Conservation (phyloP, 2,329 filamentous ascomycete genomes). For the Drechslerella coelobrocha region DNA sequence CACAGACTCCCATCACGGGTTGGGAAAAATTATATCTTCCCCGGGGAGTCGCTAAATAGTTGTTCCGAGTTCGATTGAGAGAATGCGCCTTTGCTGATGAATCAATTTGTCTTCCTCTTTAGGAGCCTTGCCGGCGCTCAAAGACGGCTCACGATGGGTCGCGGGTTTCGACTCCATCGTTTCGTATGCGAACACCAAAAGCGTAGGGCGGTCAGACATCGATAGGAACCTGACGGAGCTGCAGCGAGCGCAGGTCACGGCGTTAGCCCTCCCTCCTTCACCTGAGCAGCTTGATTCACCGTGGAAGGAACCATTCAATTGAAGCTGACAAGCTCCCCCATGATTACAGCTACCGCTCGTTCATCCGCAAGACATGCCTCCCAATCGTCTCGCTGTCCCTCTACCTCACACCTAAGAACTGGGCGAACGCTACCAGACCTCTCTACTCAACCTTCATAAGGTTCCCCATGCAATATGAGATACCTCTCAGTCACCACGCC, state of each 20-base stretch:
- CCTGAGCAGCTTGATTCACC: neutral
- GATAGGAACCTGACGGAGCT: slow-evolving; percentile 31
- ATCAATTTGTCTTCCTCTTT: slow-evolving; percentile 32
- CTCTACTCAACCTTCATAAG: slow-evolving; percentile 80
- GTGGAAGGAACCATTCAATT: neutral
- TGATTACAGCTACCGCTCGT: slow-evolving; percentile 59
- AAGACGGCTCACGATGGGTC: slow-evolving; percentile 64
- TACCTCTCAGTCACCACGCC: slow-evolving; percentile 75
- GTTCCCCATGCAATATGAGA: slow-evolving; percentile 86
- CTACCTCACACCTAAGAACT: slow-evolving; percentile 90
- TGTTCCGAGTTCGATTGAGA: slow-evolving; percentile 25
- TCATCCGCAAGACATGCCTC: slow-evolving; percentile 75
- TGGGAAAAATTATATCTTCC: neutral
- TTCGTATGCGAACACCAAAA: slow-evolving; percentile 63
- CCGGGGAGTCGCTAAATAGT: slow-evolving; percentile 5
- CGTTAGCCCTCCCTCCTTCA: slow-evolving; percentile 11
- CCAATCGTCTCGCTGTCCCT: slow-evolving; percentile 84
- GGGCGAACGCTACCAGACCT: slow-evolving; percentile 75
- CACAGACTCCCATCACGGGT: neutral
- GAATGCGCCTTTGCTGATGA: slow-evolving; percentile 63
- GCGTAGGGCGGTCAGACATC: slow-evolving; percentile 40
- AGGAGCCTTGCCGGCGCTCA: slow-evolving; percentile 67
- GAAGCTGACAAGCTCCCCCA: neutral
- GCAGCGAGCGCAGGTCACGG: slow-evolving; percentile 48
- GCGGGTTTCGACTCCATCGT: slow-evolving; percentile 70